Percentiles rank a stretch among this genome's conserved stretches.
These are phyloP conservation scores for Talaromyces sp. DNA, from an alignment of 2,329 filamentous ascomycete genomes.

Conservation along the genomic window DNA sequence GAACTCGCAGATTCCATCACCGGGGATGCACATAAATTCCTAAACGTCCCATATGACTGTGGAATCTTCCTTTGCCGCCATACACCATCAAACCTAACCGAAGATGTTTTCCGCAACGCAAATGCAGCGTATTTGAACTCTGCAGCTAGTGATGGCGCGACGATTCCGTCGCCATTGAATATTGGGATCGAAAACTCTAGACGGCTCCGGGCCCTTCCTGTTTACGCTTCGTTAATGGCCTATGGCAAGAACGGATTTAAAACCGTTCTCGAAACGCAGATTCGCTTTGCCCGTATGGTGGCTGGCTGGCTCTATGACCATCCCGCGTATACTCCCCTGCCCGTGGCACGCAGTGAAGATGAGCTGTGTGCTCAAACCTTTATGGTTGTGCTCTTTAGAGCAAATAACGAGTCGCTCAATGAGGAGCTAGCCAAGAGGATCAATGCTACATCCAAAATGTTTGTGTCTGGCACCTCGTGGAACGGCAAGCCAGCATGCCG, in stretches of 20 bases:
- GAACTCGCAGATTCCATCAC: constrained; percentile 84
- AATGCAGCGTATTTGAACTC: constrained; percentile 73
- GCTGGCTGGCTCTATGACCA: constrained; percentile 60
- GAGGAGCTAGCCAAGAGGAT: constrained; percentile 63
- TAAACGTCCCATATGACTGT: constrained; percentile 92
- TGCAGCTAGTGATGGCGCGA: constrained; percentile 20
- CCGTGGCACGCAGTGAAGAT: constrained; percentile 36
- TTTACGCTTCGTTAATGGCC: constrained; percentile 73
- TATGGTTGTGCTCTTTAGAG: constrained; percentile 74
- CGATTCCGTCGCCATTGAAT: constrained; percentile 76
- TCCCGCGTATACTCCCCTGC: constrained; percentile 63
- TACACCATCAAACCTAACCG: constrained; percentile 44
- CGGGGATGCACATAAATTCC: constrained; percentile 82
- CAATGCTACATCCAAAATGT: constrained; percentile 70
- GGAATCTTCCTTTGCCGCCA: constrained; percentile 81
- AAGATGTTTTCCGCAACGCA: constrained; percentile 71
- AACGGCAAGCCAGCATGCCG: constrained; percentile 67
- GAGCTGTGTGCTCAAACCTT: constrained; percentile 52
- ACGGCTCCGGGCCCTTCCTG: constrained; percentile 83
- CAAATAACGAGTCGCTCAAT: constrained; percentile 63
- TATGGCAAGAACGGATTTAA: constrained; percentile 68
- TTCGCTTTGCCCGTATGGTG: constrained; percentile 64
- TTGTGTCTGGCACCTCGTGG: constrained; percentile 80
- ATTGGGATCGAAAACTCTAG: constrained; percentile 88
- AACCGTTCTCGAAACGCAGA: constrained; percentile 67